A percentile compares a stretch with the other conserved stretches of the same genome.
Evolutionary conservation across 2,329 filamentous ascomycete genomes (phyloP).

Genomic region (Paracamarosporium sp.): DNA sequence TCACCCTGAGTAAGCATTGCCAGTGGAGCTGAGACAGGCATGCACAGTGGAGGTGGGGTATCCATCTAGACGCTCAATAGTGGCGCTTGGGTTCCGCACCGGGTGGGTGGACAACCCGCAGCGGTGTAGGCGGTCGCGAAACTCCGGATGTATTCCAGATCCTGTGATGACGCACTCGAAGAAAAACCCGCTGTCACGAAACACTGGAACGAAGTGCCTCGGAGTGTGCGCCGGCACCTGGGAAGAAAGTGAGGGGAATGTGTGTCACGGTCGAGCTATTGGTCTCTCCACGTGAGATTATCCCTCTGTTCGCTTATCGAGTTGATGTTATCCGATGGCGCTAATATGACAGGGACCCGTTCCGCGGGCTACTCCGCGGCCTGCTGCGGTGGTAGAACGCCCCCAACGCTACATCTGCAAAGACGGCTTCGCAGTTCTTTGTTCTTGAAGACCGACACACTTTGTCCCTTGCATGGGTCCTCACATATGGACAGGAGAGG

Average conservation of each 20-base stretch:
- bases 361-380: too few species aligned
- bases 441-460: too few species aligned
- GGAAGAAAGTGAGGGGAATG: neutral
- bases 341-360: too few species aligned
- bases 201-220: neutral
- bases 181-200: neutral
- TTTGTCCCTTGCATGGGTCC: too few species aligned
- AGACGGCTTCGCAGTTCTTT: too few species aligned
- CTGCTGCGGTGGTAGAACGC: too few species aligned
- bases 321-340: neutral
- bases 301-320: neutral
- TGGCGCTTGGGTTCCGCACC: constrained; percentile 1
- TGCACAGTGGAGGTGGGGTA: neutral
- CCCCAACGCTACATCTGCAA: too few species aligned
- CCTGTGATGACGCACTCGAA: neutral
- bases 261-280: neutral
- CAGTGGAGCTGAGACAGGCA: neutral
- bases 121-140: neutral
- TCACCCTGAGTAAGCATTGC: neutral
- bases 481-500: too few species aligned
- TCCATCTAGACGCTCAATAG: neutral
- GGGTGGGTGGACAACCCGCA: neutral
- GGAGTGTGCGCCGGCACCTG: neutral
- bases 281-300: neutral
- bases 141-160: neutral